Percentiles rank a stretch among this genome's conserved stretches.
phyloP scores from a whole-genome alignment of 2,329 filamentous ascomycete species.

The Calonectria pteridis region DNA sequence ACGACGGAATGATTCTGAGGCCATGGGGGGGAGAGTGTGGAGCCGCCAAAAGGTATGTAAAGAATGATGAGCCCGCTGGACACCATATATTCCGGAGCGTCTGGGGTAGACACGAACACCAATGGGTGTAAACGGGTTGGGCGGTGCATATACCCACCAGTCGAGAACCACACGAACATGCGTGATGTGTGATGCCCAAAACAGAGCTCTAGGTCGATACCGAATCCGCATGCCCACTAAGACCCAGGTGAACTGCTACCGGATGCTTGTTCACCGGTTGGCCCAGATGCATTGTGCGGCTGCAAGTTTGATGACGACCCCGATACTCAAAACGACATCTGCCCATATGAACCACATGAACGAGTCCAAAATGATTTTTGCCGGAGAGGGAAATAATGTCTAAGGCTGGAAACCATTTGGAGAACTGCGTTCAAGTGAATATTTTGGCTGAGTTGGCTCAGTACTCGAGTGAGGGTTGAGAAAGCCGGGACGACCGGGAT shows the following conservation, averaged over 20 bases:
- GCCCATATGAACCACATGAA: not conserved
- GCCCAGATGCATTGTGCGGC: not conserved
- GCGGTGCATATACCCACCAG: slow-evolving; percentile 3
- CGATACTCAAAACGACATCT: not conserved
- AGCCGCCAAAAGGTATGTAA: slow-evolving; percentile 45
- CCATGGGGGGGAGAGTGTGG: slow-evolving; percentile 40
- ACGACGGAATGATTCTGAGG: slow-evolving; percentile 33
- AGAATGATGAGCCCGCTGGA: slow-evolving; percentile 41
- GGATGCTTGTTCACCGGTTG: not conserved
- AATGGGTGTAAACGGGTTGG: slow-evolving; percentile 30
- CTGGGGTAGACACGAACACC: slow-evolving; percentile 28
- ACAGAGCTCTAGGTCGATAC: too few relatives aligned
- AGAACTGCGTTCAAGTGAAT: slow-evolving; percentile 14
- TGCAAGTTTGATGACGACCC: not conserved
- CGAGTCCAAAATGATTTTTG: not conserved
- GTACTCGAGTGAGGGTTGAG: not conserved
- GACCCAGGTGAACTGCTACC: not conserved
- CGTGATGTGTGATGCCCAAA: not conserved
- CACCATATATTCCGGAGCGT: slow-evolving; percentile 17
- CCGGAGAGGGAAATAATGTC: not conserved
- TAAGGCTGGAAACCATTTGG: not conserved
- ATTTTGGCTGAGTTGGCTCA: not conserved
- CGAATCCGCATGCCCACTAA: not conserved
- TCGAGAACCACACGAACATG: not conserved
- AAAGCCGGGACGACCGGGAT: not conserved